phyloP scores from a whole-genome alignment of 805 yeast genomes.

The Barnettozyma botsteinii region DNA sequence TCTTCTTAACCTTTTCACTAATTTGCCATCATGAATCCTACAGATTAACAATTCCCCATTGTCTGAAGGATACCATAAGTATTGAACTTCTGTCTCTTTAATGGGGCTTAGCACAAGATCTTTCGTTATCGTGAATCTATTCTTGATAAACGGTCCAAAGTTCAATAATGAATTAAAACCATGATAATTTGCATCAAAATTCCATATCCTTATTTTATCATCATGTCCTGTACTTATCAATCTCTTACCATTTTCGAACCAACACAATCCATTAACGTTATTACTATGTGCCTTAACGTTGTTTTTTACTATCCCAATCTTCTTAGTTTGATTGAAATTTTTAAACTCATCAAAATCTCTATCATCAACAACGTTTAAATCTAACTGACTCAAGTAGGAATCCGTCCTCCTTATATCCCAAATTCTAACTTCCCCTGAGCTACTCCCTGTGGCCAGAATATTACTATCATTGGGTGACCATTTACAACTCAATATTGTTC shows the following conservation, averaged over 20 bases:
- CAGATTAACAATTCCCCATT: conserved; percentile 63
- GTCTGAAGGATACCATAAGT: conserved; percentile 68
- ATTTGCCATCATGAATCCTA: conserved; percentile 54
- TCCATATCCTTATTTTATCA: conserved; percentile 79
- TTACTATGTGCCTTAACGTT: conserved; percentile 61
- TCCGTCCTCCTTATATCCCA: conserved; percentile 81
- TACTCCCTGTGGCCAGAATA: conserved; percentile 72
- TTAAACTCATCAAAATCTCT: conserved; percentile 14
- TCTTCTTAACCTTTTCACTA: conserved; percentile 50
- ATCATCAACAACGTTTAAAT: conserved; percentile 42
- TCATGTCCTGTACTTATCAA: conserved; percentile 71
- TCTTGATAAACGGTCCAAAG: conserved; percentile 73
- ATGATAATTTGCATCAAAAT: conserved; percentile 42
- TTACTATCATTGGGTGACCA: conserved; percentile 69
- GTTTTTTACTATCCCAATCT: conserved; percentile 18
- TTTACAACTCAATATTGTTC: conserved; percentile 49
- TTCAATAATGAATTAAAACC: conserved; percentile 57
- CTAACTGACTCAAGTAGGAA: conserved; percentile 58
- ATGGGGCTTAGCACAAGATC: conserved; percentile 31
- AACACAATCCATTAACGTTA: conserved; percentile 70
- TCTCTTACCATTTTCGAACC: conserved; percentile 63
- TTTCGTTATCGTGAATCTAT: conserved; percentile 37
- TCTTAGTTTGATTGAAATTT: conserved; percentile 17
- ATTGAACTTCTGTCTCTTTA: conserved; percentile 49
- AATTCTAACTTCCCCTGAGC: conserved; percentile 70